Base-by-base conservation (phyloP, 2,329 filamentous ascomycete species). In the Cordyceps farinosa region DNA sequence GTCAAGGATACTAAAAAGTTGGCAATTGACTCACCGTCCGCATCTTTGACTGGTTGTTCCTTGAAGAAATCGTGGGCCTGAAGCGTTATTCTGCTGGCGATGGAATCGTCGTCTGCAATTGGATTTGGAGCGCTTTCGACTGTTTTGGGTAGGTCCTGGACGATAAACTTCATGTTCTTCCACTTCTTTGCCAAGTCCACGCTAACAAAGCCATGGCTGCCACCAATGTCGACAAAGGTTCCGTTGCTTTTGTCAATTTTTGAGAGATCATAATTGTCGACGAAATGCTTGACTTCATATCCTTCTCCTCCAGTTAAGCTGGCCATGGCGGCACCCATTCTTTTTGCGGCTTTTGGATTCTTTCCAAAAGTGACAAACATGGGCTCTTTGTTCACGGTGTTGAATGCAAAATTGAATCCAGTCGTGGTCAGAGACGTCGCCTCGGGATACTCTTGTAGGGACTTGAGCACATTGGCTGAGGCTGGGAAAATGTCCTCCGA, bases 161-260 rank as follows among this genome's bases (percentile, higher is more conserved):
- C 84, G 15, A 86, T 72, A 69, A 86, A 86, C 52, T 75, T 77
- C 67, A 85, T 78, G 45, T 80, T 76, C 53, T 76, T 76, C 72
- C 80, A 85, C 62, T 72, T 73, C 65, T 76, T 75, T 2, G 83
- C 85, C 50, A 88, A 73, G 3, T 80, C 82, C n/a, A 83, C 76
- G 53, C 77, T 80, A n/a, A 82, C 80, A 53, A 85, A 83, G 0
- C 86, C 86, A 59, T 83, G 81, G 22, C 81, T 83, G 2, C 86
- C 85, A 10, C 86, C 85, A 15, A 86, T 68, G 61, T 88, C 85
- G 5, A 88, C 83, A 45, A 88, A 73, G 0, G 77, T 83, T 3
- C 80, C 84, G 5, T 72, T 71, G 1, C 64, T 69, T 0, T 72
- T 72, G 57, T 84, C 76, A 1, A 86, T 70, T 1, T 75, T 76